These are phyloP conservation scores for Tilletia caries DNA, from an alignment of 1,284 basidiomycete species.

Conservation along the genomic window DNA sequence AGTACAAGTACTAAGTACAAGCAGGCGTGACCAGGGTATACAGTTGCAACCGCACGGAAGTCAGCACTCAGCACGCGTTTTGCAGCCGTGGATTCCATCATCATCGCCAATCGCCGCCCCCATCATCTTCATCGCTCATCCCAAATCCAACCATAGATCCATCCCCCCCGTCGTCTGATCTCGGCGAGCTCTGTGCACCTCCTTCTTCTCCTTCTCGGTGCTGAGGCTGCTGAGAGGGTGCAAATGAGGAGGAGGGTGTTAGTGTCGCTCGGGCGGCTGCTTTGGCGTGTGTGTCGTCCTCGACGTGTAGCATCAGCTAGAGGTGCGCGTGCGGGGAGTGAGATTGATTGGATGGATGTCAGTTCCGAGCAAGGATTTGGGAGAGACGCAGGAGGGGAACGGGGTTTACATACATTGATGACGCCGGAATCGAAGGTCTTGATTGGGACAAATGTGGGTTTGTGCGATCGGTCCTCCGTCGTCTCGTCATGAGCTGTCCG, in stretches of 20 bases:
- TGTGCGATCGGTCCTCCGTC: not conserved
- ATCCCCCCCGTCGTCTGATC: not conserved
- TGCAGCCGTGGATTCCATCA: no score
- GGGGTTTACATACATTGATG: not conserved
- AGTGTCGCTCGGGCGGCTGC: not conserved
- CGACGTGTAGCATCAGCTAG: constrained; percentile 8
- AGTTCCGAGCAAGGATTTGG: no score
- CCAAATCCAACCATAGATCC: not conserved
- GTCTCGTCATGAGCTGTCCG: not conserved
- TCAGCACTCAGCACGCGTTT: no score
- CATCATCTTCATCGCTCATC: constrained; percentile 9
- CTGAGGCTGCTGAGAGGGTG: not conserved
- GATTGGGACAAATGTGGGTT: constrained; percentile 2
- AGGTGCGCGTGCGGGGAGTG: not conserved
- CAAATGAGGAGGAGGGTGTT: not conserved
- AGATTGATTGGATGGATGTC: not conserved
- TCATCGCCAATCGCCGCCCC: constrained; percentile 7
- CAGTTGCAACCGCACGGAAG: no score
- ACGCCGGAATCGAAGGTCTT: constrained; percentile 9
- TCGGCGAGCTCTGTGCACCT: not conserved
- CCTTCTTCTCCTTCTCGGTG: not conserved
- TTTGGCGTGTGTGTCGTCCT: not conserved
- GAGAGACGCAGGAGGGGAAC: not conserved
- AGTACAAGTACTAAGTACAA: no score
- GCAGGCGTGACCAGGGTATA: no score